These are phyloP conservation scores for Colletotrichum shisoi DNA, from an alignment of 2,329 filamentous ascomycete species.

Conservation along the genomic window DNA sequence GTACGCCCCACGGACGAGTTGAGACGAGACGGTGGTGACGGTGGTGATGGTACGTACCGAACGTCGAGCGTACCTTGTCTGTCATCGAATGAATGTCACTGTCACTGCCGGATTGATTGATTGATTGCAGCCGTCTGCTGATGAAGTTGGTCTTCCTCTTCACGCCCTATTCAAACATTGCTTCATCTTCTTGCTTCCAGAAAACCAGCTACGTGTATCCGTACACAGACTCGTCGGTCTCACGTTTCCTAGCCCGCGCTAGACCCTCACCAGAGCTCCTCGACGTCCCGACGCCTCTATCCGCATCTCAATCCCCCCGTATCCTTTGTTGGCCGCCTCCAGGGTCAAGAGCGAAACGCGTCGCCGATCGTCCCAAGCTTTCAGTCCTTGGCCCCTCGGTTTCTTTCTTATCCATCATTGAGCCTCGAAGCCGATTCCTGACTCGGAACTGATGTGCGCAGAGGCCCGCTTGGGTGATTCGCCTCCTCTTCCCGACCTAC, in stretches of 20 bases:
- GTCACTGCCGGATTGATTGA: slow-evolving; percentile 1
- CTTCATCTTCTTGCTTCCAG: background rate
- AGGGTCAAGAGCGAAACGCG: slow-evolving; percentile 6
- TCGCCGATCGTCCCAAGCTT: slow-evolving; percentile 30
- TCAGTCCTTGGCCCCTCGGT: slow-evolving; percentile 27
- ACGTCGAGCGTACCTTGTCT: too few relatives aligned
- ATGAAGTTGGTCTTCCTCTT: too few relatives aligned
- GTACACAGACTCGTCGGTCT: background rate
- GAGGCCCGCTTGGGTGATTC: slow-evolving; percentile 12
- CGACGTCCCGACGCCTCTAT: background rate
- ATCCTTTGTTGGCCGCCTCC: slow-evolving; percentile 3
- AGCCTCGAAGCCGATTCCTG: slow-evolving; percentile 26
- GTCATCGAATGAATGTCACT: slow-evolving; percentile 7
- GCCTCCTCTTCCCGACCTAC: background rate
- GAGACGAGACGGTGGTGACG: slow-evolving; percentile 11
- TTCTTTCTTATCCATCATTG: slow-evolving; percentile 15
- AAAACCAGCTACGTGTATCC: too few relatives aligned
- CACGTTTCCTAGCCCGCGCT: background rate
- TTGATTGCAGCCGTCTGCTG: background rate
- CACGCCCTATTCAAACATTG: background rate
- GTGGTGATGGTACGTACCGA: slow-evolving; percentile 1
- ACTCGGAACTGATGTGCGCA: slow-evolving; percentile 30
- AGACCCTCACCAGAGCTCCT: background rate
- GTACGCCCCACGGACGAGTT: slow-evolving; percentile 4
- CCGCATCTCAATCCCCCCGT: background rate